Percentiles rank a stretch among this genome's conserved stretches.
Evolutionary conservation across 1,284 basidiomycete species (phyloP).

Genomic region (Cryptococcus wingfieldii): DNA sequence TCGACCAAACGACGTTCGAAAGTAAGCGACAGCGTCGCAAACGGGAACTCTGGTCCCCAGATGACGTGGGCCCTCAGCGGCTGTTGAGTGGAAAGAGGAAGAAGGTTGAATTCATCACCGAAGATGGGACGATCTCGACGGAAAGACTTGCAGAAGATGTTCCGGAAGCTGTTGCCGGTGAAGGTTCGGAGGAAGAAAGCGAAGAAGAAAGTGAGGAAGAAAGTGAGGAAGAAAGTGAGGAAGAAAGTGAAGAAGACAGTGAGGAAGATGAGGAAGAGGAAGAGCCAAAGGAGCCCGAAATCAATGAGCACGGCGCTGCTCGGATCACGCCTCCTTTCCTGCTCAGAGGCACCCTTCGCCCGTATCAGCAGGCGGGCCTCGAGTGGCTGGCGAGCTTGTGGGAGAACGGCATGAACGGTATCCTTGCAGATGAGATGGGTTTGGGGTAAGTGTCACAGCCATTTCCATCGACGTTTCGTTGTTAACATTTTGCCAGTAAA

Average conservation of each 20-base stretch:
- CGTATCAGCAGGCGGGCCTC: conserved; percentile 89
- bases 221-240: conserved; percentile 25
- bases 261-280: conserved; percentile 20
- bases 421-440: conserved; percentile 78
- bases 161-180: conserved; percentile 18
- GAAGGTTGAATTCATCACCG: conserved; percentile 7
- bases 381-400: conserved; percentile 94
- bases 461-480: background rate
- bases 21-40: conserved; percentile 37
- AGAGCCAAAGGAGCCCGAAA: conserved; percentile 11
- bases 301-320: conserved; percentile 44
- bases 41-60: conserved; percentile 38
- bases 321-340: conserved; percentile 71
- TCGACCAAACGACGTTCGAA: conserved; percentile 27
- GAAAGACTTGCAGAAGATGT: background rate
- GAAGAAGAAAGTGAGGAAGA: conserved; percentile 27
- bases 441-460: conserved; percentile 61
- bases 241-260: conserved; percentile 5
- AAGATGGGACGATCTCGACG: background rate
- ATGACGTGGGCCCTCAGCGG: conserved; percentile 24
- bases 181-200: conserved; percentile 10
- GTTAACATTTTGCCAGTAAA: conserved; percentile 59
- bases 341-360: conserved; percentile 79
- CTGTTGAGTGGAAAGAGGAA: conserved; percentile 10
- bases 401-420: conserved; percentile 82